Evolutionary conservation across 768 basidiomycete species (phyloP).

Genomic region (Lentinula aciculospora): DNA sequence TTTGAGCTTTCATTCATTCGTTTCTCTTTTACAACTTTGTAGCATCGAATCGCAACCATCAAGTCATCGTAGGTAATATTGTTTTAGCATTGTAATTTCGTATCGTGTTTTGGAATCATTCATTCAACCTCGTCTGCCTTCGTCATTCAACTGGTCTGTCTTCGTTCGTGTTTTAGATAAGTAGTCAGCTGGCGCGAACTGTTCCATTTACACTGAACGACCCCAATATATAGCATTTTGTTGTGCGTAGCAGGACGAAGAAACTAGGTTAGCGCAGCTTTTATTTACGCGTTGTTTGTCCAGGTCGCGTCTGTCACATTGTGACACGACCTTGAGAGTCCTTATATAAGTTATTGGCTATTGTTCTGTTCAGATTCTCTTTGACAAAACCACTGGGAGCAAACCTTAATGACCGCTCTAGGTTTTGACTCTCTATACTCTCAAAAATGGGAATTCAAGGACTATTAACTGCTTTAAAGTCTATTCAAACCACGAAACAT

Average conservation of each 20-base stretch:
- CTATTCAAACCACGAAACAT: slow-evolving; percentile 75
- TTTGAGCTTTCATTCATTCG: not conserved
- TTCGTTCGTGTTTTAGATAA: not conserved
- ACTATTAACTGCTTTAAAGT: slow-evolving; percentile 83
- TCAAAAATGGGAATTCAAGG: slow-evolving; percentile 84
- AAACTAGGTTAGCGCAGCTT: not conserved
- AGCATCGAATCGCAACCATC: not conserved
- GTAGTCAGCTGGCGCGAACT: too few species aligned
- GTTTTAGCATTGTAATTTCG: not conserved
- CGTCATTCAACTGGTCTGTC: too few species aligned
- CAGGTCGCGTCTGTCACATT: not conserved
- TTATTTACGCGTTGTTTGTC: slow-evolving; percentile 4
- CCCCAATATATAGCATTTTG: too few species aligned
- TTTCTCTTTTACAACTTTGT: not conserved
- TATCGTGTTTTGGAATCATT: not conserved
- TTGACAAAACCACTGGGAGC: not conserved
- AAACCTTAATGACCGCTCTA: not conserved
- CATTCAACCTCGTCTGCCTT: not conserved
- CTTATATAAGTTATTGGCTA: too few species aligned
- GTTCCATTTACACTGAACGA: too few species aligned
- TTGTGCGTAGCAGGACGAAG: too few species aligned
- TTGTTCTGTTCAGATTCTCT: too few species aligned
- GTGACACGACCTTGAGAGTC: too few species aligned
- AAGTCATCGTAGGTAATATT: not conserved
- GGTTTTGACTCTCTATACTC: not conserved